Conservation (phyloP, 345 rosid genomes). For the Fremontodendron californicum region DNA sequence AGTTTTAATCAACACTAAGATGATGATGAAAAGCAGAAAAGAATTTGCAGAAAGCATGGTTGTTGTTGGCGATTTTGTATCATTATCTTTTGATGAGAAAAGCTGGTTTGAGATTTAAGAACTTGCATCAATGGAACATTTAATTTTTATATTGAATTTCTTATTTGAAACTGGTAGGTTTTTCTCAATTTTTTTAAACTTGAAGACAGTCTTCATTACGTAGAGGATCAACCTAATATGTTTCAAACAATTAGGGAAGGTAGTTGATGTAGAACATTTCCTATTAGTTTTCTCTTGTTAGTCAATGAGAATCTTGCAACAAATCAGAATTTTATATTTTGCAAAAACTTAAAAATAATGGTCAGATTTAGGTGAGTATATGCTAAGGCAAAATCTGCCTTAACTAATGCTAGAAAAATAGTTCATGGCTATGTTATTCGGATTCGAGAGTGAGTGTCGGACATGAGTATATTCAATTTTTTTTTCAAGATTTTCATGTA, state of each 20-base stretch:
- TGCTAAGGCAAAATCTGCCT: too few species aligned
- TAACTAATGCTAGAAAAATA: too few species aligned
- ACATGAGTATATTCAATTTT: too few species aligned
- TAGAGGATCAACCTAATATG: constrained; percentile 10
- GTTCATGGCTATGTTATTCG: too few species aligned
- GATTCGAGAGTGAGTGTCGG: too few species aligned
- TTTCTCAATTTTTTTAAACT: constrained; percentile 13
- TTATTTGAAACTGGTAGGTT: neutral
- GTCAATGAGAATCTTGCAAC: constrained; percentile 24
- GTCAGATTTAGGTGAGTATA: too few species aligned
- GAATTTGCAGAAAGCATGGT: constrained; percentile 16
- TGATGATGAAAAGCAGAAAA: constrained; percentile 2
- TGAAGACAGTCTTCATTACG: constrained; percentile 7
- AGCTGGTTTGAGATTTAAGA: neutral
- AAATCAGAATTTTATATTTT: neutral
- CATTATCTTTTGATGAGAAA: too few species aligned
- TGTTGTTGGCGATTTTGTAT: neutral
- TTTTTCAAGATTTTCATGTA: too few species aligned
- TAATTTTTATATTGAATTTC: neutral
- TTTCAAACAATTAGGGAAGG: constrained; percentile 9
- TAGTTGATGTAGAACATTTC: neutral
- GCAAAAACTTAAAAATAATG: neutral
- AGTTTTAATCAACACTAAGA: constrained; percentile 5
- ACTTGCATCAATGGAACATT: too few species aligned
- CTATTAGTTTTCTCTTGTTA: neutral